Evolutionary conservation across 192 early-diverging fungal genomes (phyloP), one percentile per base, ranked within the genome.

Genomic region (Dissophora ornata): DNA sequence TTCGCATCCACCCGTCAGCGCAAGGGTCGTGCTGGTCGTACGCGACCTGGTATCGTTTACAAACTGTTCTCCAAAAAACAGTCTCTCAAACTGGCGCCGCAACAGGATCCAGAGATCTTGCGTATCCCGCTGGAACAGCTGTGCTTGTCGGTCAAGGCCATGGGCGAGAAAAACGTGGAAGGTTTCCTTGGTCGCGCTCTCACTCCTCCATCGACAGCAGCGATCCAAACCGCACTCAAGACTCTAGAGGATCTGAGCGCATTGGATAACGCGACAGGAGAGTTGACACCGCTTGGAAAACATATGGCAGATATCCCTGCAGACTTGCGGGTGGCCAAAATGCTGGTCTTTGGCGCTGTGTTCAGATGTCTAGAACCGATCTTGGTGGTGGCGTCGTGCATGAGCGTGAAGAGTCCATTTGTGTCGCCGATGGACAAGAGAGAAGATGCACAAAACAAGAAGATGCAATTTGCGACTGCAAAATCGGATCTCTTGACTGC

Each of bases 71-170:
- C 89, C 1, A 84, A 83, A 7, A 77, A 67, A 19, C 73, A 77
- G 26, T 77, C 73, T n/a, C 56, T 66, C 36, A 77, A 77, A 8
- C 30, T 84, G 33, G 89, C 92, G 85, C 83, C 86, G 22, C 82
- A 91, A 22, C 79, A 86, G 11, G 85, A 83, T 30, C 94, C 95
- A 12, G 95, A 97, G 79, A 89, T 97, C 28, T 59, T 90, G 30
- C 82, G 94, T 15, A 83, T 88, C 36, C 93, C 95, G n/a, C 71
- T 97, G 9, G 92, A 95, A 56, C 93, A 96, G 49, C 83, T 95
- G 15, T 94, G 93, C 40, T 63, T 93, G 49, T 85, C 86, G 9
- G 82, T 87, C 29, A 92, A 91, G 58, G 85, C 86, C 21, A 87
- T 90, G 81, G 92, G 85, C 19, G 88, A 85, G 63, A 67, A 48